Conservation (phyloP, 2,329 filamentous ascomycete species). For the Aphanocladium album region DNA sequence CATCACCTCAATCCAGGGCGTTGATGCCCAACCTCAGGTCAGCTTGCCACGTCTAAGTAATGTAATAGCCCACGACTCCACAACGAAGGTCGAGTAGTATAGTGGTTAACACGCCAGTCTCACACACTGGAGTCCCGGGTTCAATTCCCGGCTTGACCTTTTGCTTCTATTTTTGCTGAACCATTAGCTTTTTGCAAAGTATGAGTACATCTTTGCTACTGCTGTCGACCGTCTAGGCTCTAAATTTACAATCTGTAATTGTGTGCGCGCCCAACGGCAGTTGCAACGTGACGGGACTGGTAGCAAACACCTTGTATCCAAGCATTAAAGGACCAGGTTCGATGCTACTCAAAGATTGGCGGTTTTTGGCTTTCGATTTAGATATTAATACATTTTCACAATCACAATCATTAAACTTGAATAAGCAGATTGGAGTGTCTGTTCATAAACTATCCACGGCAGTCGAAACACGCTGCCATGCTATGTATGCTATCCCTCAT, state of each 20-base stretch:
- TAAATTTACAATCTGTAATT: too few relatives aligned
- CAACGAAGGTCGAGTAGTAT: slow-evolving; percentile 17
- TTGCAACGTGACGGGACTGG: too few relatives aligned
- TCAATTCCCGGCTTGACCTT: slow-evolving; percentile 18
- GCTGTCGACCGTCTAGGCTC: too few relatives aligned
- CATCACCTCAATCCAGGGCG: not conserved
- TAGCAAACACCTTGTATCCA: too few relatives aligned
- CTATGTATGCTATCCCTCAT: not conserved
- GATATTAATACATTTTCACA: too few relatives aligned
- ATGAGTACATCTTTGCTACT: too few relatives aligned
- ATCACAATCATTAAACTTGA: too few relatives aligned
- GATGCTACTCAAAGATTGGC: too few relatives aligned
- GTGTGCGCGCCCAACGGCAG: too few relatives aligned
- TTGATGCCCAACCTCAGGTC: not conserved
- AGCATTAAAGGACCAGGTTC: too few relatives aligned
- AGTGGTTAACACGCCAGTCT: slow-evolving; percentile 20
- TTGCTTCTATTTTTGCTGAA: not conserved
- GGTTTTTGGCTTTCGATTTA: too few relatives aligned
- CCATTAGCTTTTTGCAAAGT: not conserved
- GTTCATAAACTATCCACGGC: not conserved
- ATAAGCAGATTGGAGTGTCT: slow-evolving; percentile 4
- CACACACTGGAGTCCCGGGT: slow-evolving; percentile 20
- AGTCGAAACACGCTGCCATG: not conserved
- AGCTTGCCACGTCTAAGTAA: not conserved
- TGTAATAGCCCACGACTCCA: not conserved